These are phyloP conservation scores for Arabis hirsuta DNA, from an alignment of 345 rosid genomes.

Conservation along the genomic window DNA sequence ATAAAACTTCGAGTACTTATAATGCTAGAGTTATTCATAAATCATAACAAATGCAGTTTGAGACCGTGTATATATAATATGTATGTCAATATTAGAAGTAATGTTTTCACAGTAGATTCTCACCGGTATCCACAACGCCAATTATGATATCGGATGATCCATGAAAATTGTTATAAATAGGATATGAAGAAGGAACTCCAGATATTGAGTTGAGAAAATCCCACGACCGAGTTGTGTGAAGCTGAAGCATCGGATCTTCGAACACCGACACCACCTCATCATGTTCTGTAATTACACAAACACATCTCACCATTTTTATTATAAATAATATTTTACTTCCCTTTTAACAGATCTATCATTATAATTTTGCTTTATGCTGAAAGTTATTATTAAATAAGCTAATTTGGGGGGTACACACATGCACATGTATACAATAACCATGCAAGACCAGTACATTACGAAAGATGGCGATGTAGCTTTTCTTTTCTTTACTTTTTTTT, in stretches of 20 bases:
- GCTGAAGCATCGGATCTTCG: slow-evolving; percentile 57
- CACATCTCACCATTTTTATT: background rate
- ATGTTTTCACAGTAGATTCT: slow-evolving; percentile 50
- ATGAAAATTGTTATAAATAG: slow-evolving; percentile 19
- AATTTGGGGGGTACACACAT: background rate
- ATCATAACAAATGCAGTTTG: too few relatives aligned
- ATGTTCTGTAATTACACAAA: slow-evolving; percentile 45
- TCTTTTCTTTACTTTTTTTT: too few relatives aligned
- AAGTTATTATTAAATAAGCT: background rate
- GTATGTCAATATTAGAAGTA: background rate
- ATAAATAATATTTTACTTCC: background rate
- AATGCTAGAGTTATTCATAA: too few relatives aligned
- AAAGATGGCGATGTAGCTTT: background rate
- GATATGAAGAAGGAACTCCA: slow-evolving; percentile 18
- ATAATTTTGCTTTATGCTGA: background rate
- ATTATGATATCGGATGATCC: slow-evolving; percentile 60
- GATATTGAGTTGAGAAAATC: slow-evolving; percentile 60
- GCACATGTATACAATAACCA: background rate
- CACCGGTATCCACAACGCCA: slow-evolving; percentile 65
- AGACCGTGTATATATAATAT: background rate
- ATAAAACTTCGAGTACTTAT: too few relatives aligned
- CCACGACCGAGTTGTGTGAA: slow-evolving; percentile 92
- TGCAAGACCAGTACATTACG: background rate
- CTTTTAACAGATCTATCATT: background rate
- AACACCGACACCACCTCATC: slow-evolving; percentile 72